Base-by-base conservation (phyloP, 2,329 filamentous ascomycete species). In the Stromatinia cepivora region DNA sequence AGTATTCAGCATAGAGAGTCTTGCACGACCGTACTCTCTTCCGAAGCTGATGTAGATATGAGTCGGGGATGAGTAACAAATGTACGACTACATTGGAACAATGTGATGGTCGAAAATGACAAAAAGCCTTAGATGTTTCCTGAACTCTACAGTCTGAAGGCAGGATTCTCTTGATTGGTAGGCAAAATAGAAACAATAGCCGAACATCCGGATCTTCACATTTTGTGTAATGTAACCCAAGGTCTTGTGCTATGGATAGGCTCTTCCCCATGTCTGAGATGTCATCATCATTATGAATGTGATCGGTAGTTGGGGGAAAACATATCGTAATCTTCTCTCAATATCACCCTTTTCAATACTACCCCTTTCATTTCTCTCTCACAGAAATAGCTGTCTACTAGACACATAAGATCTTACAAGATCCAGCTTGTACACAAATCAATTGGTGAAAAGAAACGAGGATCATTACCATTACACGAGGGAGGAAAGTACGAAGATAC, bases 191-290 rank as follows among this genome's bases (percentile, higher is more conserved):
- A 36, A 57, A 9, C 5, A 36, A 57, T 3, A 3, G 31, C 31
- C 31, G 15, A 36, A 57, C 10, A n/a, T 17, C 39, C 1, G 1
- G 17, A n/a, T n/a, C 54, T 57, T 22, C 20, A 7, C 6, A 57
- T 57, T 20, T n/a, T 22, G 36, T 57, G 20, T 36, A 13, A 13
- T 36, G 11, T n/a, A 57, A 10, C 13, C 20, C 15, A 13, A 57
- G 31, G 31, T 17, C 54, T 6, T 57, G 34, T 36, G 22, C 54
- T 11, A 57, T 4, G 20, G 5, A n/a, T 9, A 57, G 31, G 22
- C n/a, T 57, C n/a, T 42, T 58, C 11, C 34, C 34, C n/a, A 36
- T 58, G 56, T 42, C 56, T 58, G 56, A 58, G n/a, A 58, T 42
- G 13, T 42, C 39, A 42, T 42, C 39, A 15, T n/a, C n/a, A 48